phyloP scores from a whole-genome alignment of 495 filamentous ascomycete species.

The Lophiostoma macrostomum region DNA sequence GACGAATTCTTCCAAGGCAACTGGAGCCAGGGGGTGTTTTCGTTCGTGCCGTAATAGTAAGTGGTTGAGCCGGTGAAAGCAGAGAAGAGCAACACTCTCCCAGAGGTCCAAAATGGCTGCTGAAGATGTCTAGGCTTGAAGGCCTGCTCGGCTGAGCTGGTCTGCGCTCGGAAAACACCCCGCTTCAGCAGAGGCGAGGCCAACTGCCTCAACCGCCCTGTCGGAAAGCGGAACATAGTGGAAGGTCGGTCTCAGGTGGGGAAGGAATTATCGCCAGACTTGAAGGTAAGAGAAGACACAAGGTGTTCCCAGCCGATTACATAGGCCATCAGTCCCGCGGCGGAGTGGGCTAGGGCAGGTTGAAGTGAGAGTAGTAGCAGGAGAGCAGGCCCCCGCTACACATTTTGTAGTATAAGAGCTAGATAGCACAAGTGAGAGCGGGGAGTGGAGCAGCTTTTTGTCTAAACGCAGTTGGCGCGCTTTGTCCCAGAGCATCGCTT shows the following conservation, averaged over 20 bases:
- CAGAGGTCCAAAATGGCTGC: slow-evolving; percentile 40
- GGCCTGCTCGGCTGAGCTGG: slow-evolving; percentile 20
- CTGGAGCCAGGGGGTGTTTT: slow-evolving; percentile 11
- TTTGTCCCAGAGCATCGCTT: slow-evolving; percentile 14
- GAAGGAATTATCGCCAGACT: slow-evolving; percentile 5
- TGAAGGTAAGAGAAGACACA: neutral
- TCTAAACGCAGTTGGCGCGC: slow-evolving; percentile 37
- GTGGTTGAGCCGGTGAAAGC: slow-evolving; percentile 38
- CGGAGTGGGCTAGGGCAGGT: slow-evolving; percentile 5
- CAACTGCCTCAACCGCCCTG: slow-evolving; percentile 19
- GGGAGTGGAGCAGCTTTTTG: slow-evolving; percentile 31
- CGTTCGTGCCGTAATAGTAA: slow-evolving; percentile 38
- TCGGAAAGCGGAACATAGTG: slow-evolving; percentile 28
- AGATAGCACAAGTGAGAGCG: slow-evolving; percentile 27
- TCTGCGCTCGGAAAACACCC: slow-evolving; percentile 25
- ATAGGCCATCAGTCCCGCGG: slow-evolving; percentile 21
- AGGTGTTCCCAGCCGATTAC: slow-evolving; percentile 5
- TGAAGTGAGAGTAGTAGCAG: neutral
- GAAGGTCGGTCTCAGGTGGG: slow-evolving; percentile 1
- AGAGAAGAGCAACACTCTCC: slow-evolving; percentile 37
- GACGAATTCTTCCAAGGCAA: slow-evolving; percentile 16
- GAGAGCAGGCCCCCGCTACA: slow-evolving; percentile 15
- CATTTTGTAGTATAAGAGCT: slow-evolving; percentile 31
- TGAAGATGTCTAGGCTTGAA: slow-evolving; percentile 5
- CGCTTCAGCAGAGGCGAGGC: slow-evolving; percentile 29